Evolutionary conservation across 2,329 filamentous ascomycete genomes (phyloP).

Genomic region (Colletotrichum tofieldiae): DNA sequence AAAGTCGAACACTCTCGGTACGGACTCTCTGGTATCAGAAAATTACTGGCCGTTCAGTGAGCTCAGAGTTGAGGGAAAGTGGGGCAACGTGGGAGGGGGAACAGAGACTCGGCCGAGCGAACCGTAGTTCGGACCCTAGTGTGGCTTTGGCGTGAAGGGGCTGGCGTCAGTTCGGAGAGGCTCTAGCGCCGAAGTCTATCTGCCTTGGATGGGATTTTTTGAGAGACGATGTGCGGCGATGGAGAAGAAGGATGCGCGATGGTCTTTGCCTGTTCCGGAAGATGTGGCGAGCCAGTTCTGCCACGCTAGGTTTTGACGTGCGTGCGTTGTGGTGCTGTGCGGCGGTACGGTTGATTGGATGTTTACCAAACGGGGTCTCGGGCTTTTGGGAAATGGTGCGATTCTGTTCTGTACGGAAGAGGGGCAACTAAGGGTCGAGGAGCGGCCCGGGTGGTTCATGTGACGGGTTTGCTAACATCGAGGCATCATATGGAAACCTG

Average conservation of each 20-base stretch:
- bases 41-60: background rate
- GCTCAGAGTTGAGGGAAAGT: background rate
- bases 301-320: slow-evolving; percentile 10
- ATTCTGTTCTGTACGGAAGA: background rate
- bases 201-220: slow-evolving; percentile 3
- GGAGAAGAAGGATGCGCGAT: background rate
- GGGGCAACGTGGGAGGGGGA: background rate
- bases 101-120: slow-evolving; percentile 29
- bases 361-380: slow-evolving; percentile 3
- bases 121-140: slow-evolving; percentile 17
- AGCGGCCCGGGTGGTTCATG: slow-evolving; percentile 14
- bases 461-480: background rate
- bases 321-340: slow-evolving; percentile 2
- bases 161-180: slow-evolving; percentile 12
- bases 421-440: background rate
- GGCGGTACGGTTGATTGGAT: background rate
- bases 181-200: slow-evolving; percentile 30
- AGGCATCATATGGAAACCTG: background rate
- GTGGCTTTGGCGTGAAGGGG: background rate
- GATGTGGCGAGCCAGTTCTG: slow-evolving; percentile 3
- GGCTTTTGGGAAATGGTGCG: slow-evolving; percentile 5
- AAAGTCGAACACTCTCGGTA: background rate
- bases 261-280: slow-evolving; percentile 13
- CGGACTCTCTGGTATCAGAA: background rate
- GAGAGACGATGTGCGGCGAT: background rate